Evolutionary conservation across 768 basidiomycete species (phyloP).

Genomic region (Wakefieldia striispora): DNA sequence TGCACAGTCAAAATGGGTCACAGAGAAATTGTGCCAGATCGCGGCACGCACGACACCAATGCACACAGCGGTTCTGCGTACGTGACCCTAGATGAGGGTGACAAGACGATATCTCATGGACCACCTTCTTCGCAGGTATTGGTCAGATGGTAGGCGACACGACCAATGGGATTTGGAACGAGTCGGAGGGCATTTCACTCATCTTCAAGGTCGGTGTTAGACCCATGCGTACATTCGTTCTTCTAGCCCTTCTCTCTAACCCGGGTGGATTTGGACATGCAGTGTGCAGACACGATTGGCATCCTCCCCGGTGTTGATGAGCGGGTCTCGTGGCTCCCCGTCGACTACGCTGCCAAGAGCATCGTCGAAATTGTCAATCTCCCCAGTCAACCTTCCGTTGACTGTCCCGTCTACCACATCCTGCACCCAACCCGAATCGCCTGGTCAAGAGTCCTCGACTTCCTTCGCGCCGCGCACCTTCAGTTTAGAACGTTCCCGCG

Average conservation of each 20-base stretch:
- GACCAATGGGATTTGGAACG: slow-evolving; percentile 49
- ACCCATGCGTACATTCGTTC: no score
- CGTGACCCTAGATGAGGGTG: neutral
- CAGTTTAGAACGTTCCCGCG: slow-evolving; percentile 20
- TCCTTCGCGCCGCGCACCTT: slow-evolving; percentile 37
- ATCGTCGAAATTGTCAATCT: slow-evolving; percentile 43
- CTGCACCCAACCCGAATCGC: slow-evolving; percentile 12
- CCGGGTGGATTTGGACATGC: neutral
- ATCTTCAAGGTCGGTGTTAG: slow-evolving; percentile 27
- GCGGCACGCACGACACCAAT: slow-evolving; percentile 32
- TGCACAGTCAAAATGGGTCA: slow-evolving; percentile 48
- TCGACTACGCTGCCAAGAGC: slow-evolving; percentile 47
- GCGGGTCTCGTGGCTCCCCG: slow-evolving; percentile 47
- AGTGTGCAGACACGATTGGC: slow-evolving; percentile 41
- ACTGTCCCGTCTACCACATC: slow-evolving; percentile 25
- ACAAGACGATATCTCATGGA: neutral
- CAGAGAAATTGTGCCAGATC: slow-evolving; percentile 49
- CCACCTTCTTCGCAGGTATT: slow-evolving; percentile 35
- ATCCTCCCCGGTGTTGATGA: slow-evolving; percentile 34
- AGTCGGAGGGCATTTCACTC: slow-evolving; percentile 40
- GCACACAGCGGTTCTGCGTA: slow-evolving; percentile 20
- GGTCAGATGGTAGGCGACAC: slow-evolving; percentile 58
- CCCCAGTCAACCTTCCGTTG: neutral
- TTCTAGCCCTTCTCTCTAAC: neutral
- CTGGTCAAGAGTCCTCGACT: slow-evolving; percentile 42